phyloP scores from a whole-genome alignment of 257 asterid genomes.

The Eucommia ulmoides region DNA sequence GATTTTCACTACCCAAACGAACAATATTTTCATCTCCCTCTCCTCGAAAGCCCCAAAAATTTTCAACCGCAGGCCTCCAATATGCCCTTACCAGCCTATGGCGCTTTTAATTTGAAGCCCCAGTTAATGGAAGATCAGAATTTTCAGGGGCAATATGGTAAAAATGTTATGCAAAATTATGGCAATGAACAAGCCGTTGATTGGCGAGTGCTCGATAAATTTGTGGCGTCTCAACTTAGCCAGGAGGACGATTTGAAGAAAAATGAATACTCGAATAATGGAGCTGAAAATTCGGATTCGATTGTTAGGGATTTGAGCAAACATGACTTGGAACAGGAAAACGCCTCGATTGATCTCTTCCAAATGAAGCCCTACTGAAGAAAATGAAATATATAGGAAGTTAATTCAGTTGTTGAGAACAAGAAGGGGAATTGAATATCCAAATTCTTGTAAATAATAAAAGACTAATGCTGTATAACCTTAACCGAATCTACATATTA shows the following conservation, averaged over 20 bases:
- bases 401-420: not conserved
- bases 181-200: slow-evolving; percentile 20
- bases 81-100: slow-evolving; percentile 17
- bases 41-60: slow-evolving; percentile 43
- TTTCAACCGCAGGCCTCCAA: slow-evolving; percentile 17
- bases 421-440: not conserved
- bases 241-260: slow-evolving; percentile 44
- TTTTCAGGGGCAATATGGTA: slow-evolving; percentile 17
- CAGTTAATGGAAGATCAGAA: slow-evolving; percentile 22
- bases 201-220: slow-evolving; percentile 79
- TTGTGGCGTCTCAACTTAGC: slow-evolving; percentile 83
- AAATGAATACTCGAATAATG: slow-evolving; percentile 19
- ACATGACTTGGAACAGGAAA: slow-evolving; percentile 31
- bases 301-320: slow-evolving; percentile 20
- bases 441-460: slow-evolving; percentile 17
- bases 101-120: no score
- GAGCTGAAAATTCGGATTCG: slow-evolving; percentile 15
- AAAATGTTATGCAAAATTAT: no score
- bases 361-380: slow-evolving; percentile 21
- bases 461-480: slow-evolving; percentile 5
- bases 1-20: slow-evolving; percentile 19
- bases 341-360: slow-evolving; percentile 32
- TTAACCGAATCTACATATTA: no score
- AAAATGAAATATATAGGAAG: slow-evolving; percentile 9
- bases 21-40: slow-evolving; percentile 49